A percentile compares a stretch with the other conserved stretches of the same genome.
These are phyloP conservation scores for Austropuccinia psidii DNA, from an alignment of 1,284 basidiomycete genomes.

Conservation along the genomic window DNA sequence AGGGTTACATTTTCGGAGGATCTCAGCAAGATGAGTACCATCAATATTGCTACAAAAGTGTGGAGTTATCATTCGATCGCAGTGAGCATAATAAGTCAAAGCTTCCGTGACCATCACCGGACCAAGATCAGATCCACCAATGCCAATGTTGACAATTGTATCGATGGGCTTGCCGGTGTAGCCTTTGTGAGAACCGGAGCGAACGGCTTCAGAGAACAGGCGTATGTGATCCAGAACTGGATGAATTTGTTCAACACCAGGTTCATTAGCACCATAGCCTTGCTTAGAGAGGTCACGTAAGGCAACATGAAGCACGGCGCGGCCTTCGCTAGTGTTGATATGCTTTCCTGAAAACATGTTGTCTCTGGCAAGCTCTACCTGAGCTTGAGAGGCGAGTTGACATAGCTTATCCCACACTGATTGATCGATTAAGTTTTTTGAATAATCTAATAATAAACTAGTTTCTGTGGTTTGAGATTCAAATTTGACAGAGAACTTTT, in stretches of 20 bases:
- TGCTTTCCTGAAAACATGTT: conserved; percentile 92
- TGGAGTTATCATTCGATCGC: conserved; percentile 71
- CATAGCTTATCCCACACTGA: conserved; percentile 65
- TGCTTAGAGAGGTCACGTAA: conserved; percentile 64
- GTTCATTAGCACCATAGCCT: conserved; percentile 64
- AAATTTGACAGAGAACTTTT: conserved; percentile 74
- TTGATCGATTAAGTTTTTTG: conserved; percentile 89
- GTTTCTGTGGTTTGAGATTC: conserved; percentile 56
- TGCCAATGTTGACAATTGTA: conserved; percentile 96
- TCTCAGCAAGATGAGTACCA: conserved; percentile 92
- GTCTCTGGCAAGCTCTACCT: conserved; percentile 75
- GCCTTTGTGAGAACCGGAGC: conserved; percentile 84
- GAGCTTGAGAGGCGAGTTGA: conserved; percentile 72
- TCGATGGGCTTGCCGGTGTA: conserved; percentile 94
- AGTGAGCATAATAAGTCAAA: conserved; percentile 70
- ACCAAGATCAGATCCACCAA: conserved; percentile 94
- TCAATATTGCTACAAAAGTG: conserved; percentile 98
- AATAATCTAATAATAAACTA: conserved; percentile 86
- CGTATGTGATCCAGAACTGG: conserved; percentile 85
- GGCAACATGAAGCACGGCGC: conserved; percentile 90
- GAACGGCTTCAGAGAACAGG: conserved; percentile 74
- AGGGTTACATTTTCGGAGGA: conserved; percentile 69
- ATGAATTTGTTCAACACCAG: conserved; percentile 72
- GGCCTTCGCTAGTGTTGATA: conserved; percentile 97
- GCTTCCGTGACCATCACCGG: conserved; percentile 99